phyloP scores from a whole-genome alignment of 805 yeast genomes.

The Metschnikowia similis region DNA sequence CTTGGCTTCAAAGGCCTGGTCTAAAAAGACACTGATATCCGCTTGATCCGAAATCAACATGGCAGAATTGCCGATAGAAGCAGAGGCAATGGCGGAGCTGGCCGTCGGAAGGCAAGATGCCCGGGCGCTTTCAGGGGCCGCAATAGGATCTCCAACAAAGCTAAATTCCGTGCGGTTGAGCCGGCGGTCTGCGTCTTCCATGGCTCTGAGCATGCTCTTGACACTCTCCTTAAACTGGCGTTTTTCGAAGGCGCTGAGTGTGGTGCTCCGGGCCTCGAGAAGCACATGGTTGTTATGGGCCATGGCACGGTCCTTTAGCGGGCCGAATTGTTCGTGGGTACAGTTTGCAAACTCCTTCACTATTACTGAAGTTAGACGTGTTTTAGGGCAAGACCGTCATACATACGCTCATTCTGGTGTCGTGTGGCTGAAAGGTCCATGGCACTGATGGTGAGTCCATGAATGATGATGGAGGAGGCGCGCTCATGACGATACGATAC shows the following conservation, averaged over 20 bases:
- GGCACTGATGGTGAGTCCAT: too few species aligned
- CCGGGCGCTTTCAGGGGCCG: not conserved
- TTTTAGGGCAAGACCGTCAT: not conserved
- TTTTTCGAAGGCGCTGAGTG: slow-evolving; percentile 17
- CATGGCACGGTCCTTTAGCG: slow-evolving; percentile 8
- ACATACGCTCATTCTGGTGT: not conserved
- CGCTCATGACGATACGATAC: too few species aligned
- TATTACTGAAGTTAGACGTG: not conserved
- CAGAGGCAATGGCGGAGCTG: not conserved
- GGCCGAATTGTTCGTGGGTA: not conserved
- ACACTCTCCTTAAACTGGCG: slow-evolving; percentile 20
- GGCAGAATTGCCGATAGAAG: not conserved
- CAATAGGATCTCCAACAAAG: slow-evolving; percentile 29
- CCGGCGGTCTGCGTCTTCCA: slow-evolving; percentile 19
- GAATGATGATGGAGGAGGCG: too few species aligned
- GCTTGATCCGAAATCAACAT: not conserved
- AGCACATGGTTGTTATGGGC: slow-evolving; percentile 8
- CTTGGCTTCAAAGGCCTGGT: slow-evolving; percentile 10
- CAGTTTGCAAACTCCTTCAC: not conserved
- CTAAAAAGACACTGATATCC: slow-evolving; percentile 1
- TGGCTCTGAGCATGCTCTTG: slow-evolving; percentile 17
- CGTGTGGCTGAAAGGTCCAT: not conserved
- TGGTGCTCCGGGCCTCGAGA: slow-evolving; percentile 2
- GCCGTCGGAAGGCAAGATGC: not conserved
- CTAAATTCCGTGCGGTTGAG: slow-evolving; percentile 17